These are phyloP conservation scores for Metschnikowia noctiluminum DNA, from an alignment of 805 yeast genomes.

Conservation along the genomic window DNA sequence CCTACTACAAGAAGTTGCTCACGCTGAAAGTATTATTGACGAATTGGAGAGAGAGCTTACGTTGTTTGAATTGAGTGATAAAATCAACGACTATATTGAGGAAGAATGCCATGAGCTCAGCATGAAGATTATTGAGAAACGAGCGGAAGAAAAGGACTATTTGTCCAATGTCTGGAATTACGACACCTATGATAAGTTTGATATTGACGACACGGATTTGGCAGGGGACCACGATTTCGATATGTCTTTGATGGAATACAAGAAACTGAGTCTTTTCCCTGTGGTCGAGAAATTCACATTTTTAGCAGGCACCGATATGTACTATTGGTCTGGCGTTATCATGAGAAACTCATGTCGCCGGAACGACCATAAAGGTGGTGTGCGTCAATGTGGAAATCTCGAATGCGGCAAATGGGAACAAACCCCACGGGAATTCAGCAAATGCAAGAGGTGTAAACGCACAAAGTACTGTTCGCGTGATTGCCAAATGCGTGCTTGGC, in stretches of 20 bases:
- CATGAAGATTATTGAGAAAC: constrained; percentile 31
- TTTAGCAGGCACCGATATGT: constrained; percentile 70
- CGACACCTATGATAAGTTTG: constrained; percentile 38
- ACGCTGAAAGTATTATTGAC: constrained; percentile 32
- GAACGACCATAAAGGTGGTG: constrained; percentile 82
- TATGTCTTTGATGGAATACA: constrained; percentile 43
- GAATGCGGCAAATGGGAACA: constrained; percentile 94
- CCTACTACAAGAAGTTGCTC: constrained; percentile 33
- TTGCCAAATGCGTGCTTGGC: constrained; percentile 92
- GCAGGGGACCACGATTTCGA: constrained; percentile 28
- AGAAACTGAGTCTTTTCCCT: constrained; percentile 72
- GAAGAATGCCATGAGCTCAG: constrained; percentile 32
- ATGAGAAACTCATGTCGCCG: constrained; percentile 94
- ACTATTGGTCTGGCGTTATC: constrained; percentile 97
- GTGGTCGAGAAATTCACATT: constrained; percentile 87
- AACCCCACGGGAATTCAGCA: constrained; percentile 87
- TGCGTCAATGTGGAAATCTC: constrained; percentile 91
- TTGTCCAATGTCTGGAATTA: constrained; percentile 38
- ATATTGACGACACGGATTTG: constrained; percentile 31
- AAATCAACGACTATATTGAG: constrained; percentile 29
- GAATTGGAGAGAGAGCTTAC: constrained; percentile 35
- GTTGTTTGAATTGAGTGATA: constrained; percentile 30
- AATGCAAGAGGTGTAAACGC: constrained; percentile 89
- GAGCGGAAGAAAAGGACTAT: constrained; percentile 29
- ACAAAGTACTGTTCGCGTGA: constrained; percentile 92